Percentiles rank a stretch among this genome's conserved stretches.
These are phyloP conservation scores for Fusarium denticulatum DNA, from an alignment of 2,329 filamentous ascomycete genomes.

Conservation along the genomic window DNA sequence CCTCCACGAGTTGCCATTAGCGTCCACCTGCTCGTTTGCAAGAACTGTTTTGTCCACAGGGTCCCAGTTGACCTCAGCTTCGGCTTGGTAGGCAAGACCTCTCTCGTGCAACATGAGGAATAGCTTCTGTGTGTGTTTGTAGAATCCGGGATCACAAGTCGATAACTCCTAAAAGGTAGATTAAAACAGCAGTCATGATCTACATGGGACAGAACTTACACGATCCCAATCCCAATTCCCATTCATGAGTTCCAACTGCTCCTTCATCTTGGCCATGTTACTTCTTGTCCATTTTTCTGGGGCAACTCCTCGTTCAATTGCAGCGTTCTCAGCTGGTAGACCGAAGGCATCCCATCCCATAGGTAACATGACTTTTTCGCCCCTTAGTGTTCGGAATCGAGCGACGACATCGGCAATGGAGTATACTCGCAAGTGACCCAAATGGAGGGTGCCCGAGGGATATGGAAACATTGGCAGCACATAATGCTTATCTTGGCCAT, in stretches of 20 bases:
- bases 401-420: constrained; percentile 89
- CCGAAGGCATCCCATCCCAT: constrained; percentile 97
- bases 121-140: constrained; percentile 88
- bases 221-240: constrained; percentile 84
- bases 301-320: constrained; percentile 81
- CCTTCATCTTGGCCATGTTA: constrained; percentile 88
- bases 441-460: constrained; percentile 85
- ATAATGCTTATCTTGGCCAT: constrained; percentile 62
- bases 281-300: constrained; percentile 81
- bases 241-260: constrained; percentile 81
- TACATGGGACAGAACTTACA: constrained; percentile 61
- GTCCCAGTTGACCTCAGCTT: constrained; percentile 90
- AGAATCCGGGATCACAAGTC: constrained; percentile 86
- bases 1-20: constrained; percentile 85
- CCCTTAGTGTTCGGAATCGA: constrained; percentile 78
- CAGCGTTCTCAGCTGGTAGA: constrained; percentile 89
- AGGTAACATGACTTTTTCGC: constrained; percentile 80
- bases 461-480: constrained; percentile 95
- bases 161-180: constrained; percentile 72
- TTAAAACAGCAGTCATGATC: not conserved
- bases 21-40: constrained; percentile 93
- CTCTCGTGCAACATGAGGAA: constrained; percentile 80
- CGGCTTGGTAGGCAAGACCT: constrained; percentile 83
- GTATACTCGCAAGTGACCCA: constrained; percentile 89
- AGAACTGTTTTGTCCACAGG: constrained; percentile 89